Evolutionary conservation across 2,329 filamentous ascomycete species (phyloP), one percentile per base, ranked within the genome.

Genomic region (Leptographium radiaticola): DNA sequence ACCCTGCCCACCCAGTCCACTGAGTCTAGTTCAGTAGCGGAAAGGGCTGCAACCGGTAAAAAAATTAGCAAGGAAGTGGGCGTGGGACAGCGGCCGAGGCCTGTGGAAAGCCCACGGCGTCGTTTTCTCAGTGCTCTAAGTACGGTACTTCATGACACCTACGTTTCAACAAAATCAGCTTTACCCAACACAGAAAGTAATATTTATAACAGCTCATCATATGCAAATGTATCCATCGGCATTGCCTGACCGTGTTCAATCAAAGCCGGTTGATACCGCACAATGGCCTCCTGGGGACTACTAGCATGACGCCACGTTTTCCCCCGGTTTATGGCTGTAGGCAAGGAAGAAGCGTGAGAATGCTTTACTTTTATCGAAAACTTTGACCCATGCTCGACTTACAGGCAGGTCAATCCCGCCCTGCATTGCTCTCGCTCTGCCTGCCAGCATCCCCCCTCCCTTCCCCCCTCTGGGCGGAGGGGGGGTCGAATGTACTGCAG

Each of bases 281-380:
- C 2, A 18, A 12, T 16, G 8, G 33, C 12, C 18, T 6, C 33
- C 16, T 7, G 18, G 31, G 42, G 42, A n/a, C 50, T 38, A 52
- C 50, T 52, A 36, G 42, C 25, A 46, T 39, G 18, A 8, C 34
- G 50, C 50, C 50, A 52, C 50, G 50, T 52, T 44, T 25, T 51
- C 12, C 4, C 18, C n/a, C 9, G 33, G 31, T 13, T 38, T 18
- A 38, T 12, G n/a, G 31, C 40, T 18, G n/a, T 33, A 18, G 33
- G 11, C 13, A 46, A 13, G 31, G 12, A 30, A 46, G 34, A 13
- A 13, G 34, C 34, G 25, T 25, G 2, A 25, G 5, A 25, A 25
- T 2, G 25, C 25, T 25, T 25, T 25, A 25, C 5, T 25, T 25
- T 25, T 25, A 25, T 25, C 25, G 25, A 25, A 25, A 25, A 25